Base-by-base conservation (phyloP, 2,329 filamentous ascomycete species). In the Zymoseptoria brevis region DNA sequence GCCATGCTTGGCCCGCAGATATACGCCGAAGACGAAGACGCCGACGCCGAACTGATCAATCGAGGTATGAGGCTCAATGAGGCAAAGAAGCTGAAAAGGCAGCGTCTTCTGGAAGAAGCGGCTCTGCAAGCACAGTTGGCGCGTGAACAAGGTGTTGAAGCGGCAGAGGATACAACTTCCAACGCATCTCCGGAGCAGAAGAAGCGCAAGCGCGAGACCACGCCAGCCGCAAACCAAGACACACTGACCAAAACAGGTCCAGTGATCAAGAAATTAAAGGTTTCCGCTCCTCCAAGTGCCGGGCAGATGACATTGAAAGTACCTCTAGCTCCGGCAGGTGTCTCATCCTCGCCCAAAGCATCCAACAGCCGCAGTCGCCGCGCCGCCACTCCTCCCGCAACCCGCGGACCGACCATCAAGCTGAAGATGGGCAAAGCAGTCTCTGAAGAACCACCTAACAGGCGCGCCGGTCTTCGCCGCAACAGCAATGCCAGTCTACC, bases 41-140 rank as follows among this genome's bases (percentile, higher is more conserved):
- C 87, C 35, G 85, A 89, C 63, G 80, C 83, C 35, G 82, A 83
- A 56, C 78, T 85, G 13, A 85, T 84, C 69, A 88, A 90, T 71
- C 81, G 87, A 55, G 87, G 88, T 8, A 88, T 90, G 84, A 87
- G 88, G 68, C 78, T 90, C 22, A 90, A 90, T 69, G 87, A 89
- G 66, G 85, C 88, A 2, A 90, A 89, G 74, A 89, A 88, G 70
- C 75, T 87, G 9, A 89, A 89, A 74, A 79, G 84, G 57, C 85
- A 89, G 71, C 82, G 77, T 74, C 56, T 79, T 77, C 64, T 79
- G 76, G 69, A 83, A 79, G 73, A 79, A 60, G 70, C 73, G 61
- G 69, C 71, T 48, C 55, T 71, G 8, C 68, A 71, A 58, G 69
- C 68, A 41, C 71, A 73, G 56, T 55, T 73, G 13, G 68, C 67